Evolutionary conservation across 768 basidiomycete genomes (phyloP).

Genomic region (Chalciporus pseudorubinellus): DNA sequence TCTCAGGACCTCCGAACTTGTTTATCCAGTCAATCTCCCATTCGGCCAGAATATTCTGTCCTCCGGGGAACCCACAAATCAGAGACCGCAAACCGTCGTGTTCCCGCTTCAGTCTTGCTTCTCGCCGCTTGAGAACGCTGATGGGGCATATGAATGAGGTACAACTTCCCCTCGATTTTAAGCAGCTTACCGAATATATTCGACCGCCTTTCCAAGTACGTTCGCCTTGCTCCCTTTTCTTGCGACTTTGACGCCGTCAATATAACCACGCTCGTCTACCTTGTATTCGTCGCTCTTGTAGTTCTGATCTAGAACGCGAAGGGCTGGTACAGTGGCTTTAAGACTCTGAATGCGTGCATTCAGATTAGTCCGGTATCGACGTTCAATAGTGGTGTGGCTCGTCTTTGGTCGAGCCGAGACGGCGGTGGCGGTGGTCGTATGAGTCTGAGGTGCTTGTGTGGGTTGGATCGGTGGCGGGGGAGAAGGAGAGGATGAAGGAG

Average conservation of each 20-base stretch:
- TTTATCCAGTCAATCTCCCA: constrained; percentile 78
- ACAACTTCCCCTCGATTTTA: not conserved
- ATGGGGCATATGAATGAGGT: constrained; percentile 5
- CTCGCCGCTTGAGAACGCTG: constrained; percentile 79
- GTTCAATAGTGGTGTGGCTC: constrained; percentile 86
- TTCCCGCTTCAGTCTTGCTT: constrained; percentile 66
- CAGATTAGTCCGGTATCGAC: constrained; percentile 84
- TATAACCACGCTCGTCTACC: constrained; percentile 81
- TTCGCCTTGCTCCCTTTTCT: constrained; percentile 90
- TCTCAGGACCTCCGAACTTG: constrained; percentile 76
- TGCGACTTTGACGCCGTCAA: constrained; percentile 91
- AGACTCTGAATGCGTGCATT: constrained; percentile 83
- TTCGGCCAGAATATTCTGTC: constrained; percentile 63
- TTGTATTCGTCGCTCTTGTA: constrained; percentile 42
- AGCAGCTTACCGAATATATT: constrained; percentile 67
- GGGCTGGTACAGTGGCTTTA: constrained; percentile 77
- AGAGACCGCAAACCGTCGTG: constrained; percentile 72
- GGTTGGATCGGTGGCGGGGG: constrained; percentile 33
- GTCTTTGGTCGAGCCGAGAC: constrained; percentile 52
- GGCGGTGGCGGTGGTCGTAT: constrained; percentile 14
- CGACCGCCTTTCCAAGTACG: constrained; percentile 85
- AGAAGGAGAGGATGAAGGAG: constrained; percentile 40
- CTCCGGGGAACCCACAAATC: constrained; percentile 68
- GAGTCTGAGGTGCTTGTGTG: constrained; percentile 23
- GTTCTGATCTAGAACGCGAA: constrained; percentile 69